phyloP scores from a whole-genome alignment of 2,329 filamentous ascomycete species.

The Chaetomiaceae sp. region DNA sequence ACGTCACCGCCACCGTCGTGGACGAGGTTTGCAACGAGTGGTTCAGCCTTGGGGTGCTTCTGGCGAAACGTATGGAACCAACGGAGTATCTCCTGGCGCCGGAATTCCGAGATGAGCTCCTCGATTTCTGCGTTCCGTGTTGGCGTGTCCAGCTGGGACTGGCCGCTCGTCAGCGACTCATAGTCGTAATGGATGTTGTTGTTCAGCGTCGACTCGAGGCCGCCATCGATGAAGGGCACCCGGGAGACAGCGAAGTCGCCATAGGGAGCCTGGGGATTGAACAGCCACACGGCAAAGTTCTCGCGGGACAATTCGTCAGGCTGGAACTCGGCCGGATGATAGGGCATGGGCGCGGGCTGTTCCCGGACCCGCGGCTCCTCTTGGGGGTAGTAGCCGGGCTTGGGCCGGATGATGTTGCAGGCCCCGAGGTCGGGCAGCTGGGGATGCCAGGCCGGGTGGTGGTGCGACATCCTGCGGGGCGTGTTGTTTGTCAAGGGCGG shows the following conservation, averaged over 20 bases:
- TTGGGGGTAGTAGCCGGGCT: conserved; percentile 35
- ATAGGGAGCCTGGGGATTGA: conserved; percentile 41
- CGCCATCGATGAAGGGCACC: conserved; percentile 45
- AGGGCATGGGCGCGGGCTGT: conserved; percentile 33
- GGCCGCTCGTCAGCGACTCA: conserved; percentile 42
- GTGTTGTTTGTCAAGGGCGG: conserved; percentile 24
- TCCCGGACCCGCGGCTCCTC: conserved; percentile 31
- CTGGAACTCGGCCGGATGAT: conserved; percentile 31
- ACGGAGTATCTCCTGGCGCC: conserved; percentile 41
- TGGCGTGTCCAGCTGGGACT: conserved; percentile 43
- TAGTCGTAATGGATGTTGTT: conserved; percentile 48
- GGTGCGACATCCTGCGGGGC: conserved; percentile 26
- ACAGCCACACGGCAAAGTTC: conserved; percentile 49
- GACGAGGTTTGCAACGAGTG: conserved; percentile 31
- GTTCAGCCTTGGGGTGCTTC: conserved; percentile 39
- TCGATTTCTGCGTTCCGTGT: conserved; percentile 37
- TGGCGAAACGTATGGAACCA: conserved; percentile 41
- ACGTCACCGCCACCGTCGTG: conserved; percentile 40
- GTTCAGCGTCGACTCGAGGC: conserved; percentile 48
- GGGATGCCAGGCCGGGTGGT: conserved; percentile 30
- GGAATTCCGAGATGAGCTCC: conserved; percentile 41
- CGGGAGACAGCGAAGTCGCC: conserved; percentile 40
- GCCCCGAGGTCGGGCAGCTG: conserved; percentile 33
- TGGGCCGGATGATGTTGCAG: conserved; percentile 35
- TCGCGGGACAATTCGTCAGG: conserved; percentile 36